Evolutionary conservation across 805 yeast species (phyloP).

Genomic region (Scheffersomyces stipitis): DNA sequence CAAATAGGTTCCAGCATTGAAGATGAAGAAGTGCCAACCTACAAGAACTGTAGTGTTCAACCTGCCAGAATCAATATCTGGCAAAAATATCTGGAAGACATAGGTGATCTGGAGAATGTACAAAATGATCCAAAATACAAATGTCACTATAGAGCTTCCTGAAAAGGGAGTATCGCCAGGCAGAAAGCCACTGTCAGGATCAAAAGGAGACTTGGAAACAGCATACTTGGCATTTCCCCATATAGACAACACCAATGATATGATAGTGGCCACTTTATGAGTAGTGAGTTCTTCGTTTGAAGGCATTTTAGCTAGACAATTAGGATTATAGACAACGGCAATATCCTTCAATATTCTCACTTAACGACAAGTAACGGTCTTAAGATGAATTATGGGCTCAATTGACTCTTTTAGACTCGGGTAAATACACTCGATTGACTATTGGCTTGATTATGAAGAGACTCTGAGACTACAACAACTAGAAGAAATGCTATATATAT

Average conservation of each 20-base stretch:
- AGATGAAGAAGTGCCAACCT: constrained; percentile 62
- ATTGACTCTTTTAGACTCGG: too few relatives aligned
- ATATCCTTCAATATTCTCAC: too few relatives aligned
- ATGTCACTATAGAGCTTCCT: constrained; percentile 46
- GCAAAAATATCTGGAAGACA: constrained; percentile 45
- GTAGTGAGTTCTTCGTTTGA: constrained; percentile 13
- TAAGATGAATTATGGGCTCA: too few relatives aligned
- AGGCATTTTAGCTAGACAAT: too few relatives aligned
- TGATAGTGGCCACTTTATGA: constrained; percentile 46
- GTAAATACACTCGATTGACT: too few relatives aligned
- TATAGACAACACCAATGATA: constrained; percentile 55
- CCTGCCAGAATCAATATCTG: constrained; percentile 20
- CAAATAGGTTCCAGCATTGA: constrained; percentile 57
- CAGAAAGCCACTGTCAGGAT: constrained; percentile 48
- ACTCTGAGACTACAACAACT: too few relatives aligned
- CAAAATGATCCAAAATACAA: constrained; percentile 59
- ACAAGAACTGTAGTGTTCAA: constrained; percentile 37
- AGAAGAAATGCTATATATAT: too few relatives aligned
- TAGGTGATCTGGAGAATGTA: constrained; percentile 54
- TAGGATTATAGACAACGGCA: too few relatives aligned
- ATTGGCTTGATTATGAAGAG: too few relatives aligned
- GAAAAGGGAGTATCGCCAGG: constrained; percentile 72
- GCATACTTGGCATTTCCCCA: constrained; percentile 58
- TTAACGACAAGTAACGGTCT: too few relatives aligned
- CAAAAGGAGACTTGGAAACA: constrained; percentile 52